A percentile compares a stretch with the other conserved stretches of the same genome.
Evolutionary conservation across 2,329 filamentous ascomycete species (phyloP).

Genomic region (Aspergillus nomiae): DNA sequence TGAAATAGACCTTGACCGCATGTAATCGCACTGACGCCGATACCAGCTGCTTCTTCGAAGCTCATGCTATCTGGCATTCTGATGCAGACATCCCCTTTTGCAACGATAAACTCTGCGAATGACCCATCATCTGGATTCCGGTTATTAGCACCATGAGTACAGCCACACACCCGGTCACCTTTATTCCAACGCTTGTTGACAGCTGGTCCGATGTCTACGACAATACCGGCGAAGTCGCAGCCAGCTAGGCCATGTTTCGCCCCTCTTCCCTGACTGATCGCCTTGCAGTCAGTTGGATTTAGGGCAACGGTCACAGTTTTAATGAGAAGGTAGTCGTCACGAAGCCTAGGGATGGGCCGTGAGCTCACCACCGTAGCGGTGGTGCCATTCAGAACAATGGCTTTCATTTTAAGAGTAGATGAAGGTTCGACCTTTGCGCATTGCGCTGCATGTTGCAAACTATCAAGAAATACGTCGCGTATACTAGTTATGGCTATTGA

Average conservation of each 20-base stretch:
- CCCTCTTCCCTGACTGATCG: conserved; percentile 15
- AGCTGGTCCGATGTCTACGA: conserved; percentile 25
- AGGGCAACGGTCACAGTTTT: conserved; percentile 33
- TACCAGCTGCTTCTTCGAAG: neutral
- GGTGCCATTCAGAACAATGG: neutral
- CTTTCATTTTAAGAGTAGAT: neutral
- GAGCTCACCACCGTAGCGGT: neutral
- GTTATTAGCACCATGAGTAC: conserved; percentile 35
- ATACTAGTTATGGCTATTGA: neutral
- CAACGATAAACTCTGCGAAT: conserved; percentile 7
- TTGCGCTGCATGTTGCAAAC: too few species aligned
- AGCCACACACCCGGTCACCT: conserved; percentile 42
- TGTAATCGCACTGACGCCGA: neutral
- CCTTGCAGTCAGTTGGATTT: conserved; percentile 33
- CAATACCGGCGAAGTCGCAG: conserved; percentile 31
- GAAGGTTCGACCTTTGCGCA: neutral
- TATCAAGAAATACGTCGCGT: neutral
- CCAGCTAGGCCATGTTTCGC: conserved; percentile 15
- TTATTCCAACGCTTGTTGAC: conserved; percentile 20
- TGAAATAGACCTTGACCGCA: neutral
- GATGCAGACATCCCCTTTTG: neutral
- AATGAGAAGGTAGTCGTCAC: conserved; percentile 22
- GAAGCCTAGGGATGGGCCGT: conserved; percentile 17
- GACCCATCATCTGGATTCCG: conserved; percentile 10
- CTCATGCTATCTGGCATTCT: neutral